Conservation (phyloP, 148 eudicot species). For the Camellia sinensis region DNA sequence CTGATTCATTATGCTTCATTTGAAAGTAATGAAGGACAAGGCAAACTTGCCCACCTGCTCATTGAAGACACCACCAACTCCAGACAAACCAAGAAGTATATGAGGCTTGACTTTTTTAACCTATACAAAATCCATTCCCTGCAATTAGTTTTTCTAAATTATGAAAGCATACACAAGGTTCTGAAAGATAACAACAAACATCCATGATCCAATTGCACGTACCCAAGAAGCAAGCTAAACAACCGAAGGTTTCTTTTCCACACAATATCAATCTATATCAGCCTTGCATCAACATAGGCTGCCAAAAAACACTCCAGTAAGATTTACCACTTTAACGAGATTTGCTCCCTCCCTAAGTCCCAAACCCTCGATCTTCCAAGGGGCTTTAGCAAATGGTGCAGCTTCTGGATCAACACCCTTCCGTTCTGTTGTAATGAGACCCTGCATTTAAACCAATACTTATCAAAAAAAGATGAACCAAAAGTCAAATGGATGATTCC, state of each 20-base stretch:
- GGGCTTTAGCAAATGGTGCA: conserved; percentile 72
- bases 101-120: conserved; percentile 93
- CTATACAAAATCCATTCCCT: conserved; percentile 34
- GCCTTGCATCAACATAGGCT: not conserved
- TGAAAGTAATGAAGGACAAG: not conserved
- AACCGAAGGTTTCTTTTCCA: not conserved
- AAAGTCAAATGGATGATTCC: not conserved
- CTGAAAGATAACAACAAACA: not conserved
- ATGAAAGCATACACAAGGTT: conserved; percentile 8
- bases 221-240: conserved; percentile 2
- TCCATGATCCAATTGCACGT: not conserved
- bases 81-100: conserved; percentile 97
- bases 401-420: conserved; percentile 72
- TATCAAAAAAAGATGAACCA: conserved; percentile 2
- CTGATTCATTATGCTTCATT: not conserved
- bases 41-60: conserved; percentile 58
- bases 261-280: not conserved
- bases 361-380: conserved; percentile 46
- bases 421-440: conserved; percentile 80
- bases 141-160: conserved; percentile 20
- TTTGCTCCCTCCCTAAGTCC: conserved; percentile 84
- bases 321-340: conserved; percentile 87
- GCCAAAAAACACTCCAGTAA: not conserved
- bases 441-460: conserved; percentile 42
- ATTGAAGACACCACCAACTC: conserved; percentile 89